Conservation (phyloP, 2,329 filamentous ascomycete species). For the Teratosphaeria zuluensis region DNA sequence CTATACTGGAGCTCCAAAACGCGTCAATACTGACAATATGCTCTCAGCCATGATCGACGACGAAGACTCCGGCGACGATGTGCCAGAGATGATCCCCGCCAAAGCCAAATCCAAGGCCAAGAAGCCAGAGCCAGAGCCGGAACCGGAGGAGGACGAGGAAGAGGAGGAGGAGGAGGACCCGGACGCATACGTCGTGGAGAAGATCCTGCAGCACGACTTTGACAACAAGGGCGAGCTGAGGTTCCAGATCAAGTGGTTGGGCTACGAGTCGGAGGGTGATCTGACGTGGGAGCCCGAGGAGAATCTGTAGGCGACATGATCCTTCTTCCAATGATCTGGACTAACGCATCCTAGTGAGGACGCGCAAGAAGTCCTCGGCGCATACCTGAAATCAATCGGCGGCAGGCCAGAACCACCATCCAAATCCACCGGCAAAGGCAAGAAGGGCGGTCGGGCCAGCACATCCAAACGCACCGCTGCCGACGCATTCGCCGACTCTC, state of each 20-base stretch:
- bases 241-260: conserved; percentile 74
- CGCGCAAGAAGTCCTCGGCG: conserved; percentile 47
- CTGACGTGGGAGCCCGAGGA: conserved; percentile 71
- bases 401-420: conserved; percentile 41
- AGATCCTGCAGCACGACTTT: conserved; percentile 58
- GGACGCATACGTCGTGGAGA: conserved; percentile 61
- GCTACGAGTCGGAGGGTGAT: conserved; percentile 60
- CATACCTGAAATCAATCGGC: conserved; percentile 55
- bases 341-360: conserved; percentile 18
- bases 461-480: conserved; percentile 13
- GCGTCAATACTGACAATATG: background rate
- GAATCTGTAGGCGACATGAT: conserved; percentile 45
- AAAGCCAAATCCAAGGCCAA: conserved; percentile 10
- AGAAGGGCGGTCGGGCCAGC: conserved; percentile 9
- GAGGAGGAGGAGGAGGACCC: conserved; percentile 39
- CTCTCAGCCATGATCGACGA: conserved; percentile 17
- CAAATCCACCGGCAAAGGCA: conserved; percentile 16
- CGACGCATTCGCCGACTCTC: conserved; percentile 15
- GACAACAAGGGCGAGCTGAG: conserved; percentile 45
- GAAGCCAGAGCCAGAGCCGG: conserved; percentile 17
- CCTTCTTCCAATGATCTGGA: background rate
- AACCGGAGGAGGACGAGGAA: conserved; percentile 28
- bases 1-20: background rate
- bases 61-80: conserved; percentile 24
- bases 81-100: conserved; percentile 13